Base-by-base conservation (phyloP, 345 rosid genomes). In the Turritis glabra region DNA sequence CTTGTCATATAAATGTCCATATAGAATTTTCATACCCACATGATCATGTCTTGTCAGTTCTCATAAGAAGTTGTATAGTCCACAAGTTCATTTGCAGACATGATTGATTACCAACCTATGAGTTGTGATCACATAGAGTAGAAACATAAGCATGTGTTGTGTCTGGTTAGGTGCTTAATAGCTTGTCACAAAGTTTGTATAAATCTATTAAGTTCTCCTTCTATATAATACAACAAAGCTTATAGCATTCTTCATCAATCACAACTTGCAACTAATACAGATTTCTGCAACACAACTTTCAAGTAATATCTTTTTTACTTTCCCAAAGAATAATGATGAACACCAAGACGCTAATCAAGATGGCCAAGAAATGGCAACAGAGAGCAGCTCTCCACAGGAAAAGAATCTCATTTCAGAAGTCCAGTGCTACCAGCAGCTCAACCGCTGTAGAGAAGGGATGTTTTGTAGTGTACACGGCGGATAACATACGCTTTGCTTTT, bases 401-500 rank as follows among this genome's bases (percentile, higher is more conserved):
- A 53, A 53, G 64, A 53, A 73, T 73, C 43, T 73, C 77, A 40
- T 18, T 73, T 19, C 55, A 56, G 7, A 73, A 30, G 10, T 6
- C 77, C 22, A 57, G n/a, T 8, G 0, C 32, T 55, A 25, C 75
- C 37, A 35, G 7, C 9, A 44, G 6, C 44, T 44, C 51, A 66
- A 22, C 43, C 2, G 6, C 41, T 2, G 17, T 5, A 23, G 72
- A 74, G 5, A 74, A 67, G 8, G 79, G 79, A 0, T 77, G 80
- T 50, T 83, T 80, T 38, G 72, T 75, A 13, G 74, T 69, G 12
- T 83, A 80, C 77, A 83, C 82, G 0, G 41, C 55, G 0, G 78
- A 74, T 56, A 32, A 32, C 2, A 7, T 0, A 3, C 72, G 78
- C 11, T 78, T 78, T 67, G 29, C 78, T 43, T 72, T 78, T 25